A percentile compares a stretch with the other conserved stretches of the same genome.
These are phyloP conservation scores for Phytophthora sojae DNA, from an alignment of 352 stramenopile species.

Conservation along the genomic window DNA sequence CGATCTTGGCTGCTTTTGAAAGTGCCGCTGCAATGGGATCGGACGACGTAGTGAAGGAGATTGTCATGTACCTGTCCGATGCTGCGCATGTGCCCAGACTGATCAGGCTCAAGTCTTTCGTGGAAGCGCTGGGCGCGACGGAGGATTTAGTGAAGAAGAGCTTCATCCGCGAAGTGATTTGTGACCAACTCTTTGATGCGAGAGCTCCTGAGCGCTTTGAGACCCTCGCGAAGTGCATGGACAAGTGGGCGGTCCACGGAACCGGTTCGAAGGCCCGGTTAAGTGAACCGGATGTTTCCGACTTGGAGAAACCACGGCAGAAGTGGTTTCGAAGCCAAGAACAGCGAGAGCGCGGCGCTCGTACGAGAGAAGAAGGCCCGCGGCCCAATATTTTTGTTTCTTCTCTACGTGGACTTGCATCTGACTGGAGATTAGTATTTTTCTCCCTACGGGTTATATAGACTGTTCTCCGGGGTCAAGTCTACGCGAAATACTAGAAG, in stretches of 20 bases:
- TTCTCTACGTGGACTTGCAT: too few relatives aligned
- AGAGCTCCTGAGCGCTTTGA: background rate
- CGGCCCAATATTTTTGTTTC: too few relatives aligned
- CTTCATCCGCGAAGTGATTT: background rate
- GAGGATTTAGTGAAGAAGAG: background rate
- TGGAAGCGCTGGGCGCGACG: background rate
- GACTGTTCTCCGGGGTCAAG: too few relatives aligned
- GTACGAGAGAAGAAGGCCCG: too few relatives aligned
- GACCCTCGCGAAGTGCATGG: background rate
- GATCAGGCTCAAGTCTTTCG: constrained; percentile 2
- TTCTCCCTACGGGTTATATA: too few relatives aligned
- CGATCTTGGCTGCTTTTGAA: background rate
- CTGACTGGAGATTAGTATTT: too few relatives aligned
- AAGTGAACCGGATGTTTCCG: too few relatives aligned
- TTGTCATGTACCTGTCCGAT: background rate
- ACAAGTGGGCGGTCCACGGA: background rate
- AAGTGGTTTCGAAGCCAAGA: too few relatives aligned
- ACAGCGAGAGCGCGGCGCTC: too few relatives aligned
- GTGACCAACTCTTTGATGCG: background rate
- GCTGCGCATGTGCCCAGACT: background rate
- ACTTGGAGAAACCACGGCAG: too few relatives aligned
- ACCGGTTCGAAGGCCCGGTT: too few relatives aligned
- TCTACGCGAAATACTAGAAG: too few relatives aligned
- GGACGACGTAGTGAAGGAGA: background rate
- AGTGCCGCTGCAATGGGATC: background rate